Evolutionary conservation across 176 grass and related monocot species (phyloP), one percentile per base, ranked within the genome.

Genomic region (Elymus sibiricus): DNA sequence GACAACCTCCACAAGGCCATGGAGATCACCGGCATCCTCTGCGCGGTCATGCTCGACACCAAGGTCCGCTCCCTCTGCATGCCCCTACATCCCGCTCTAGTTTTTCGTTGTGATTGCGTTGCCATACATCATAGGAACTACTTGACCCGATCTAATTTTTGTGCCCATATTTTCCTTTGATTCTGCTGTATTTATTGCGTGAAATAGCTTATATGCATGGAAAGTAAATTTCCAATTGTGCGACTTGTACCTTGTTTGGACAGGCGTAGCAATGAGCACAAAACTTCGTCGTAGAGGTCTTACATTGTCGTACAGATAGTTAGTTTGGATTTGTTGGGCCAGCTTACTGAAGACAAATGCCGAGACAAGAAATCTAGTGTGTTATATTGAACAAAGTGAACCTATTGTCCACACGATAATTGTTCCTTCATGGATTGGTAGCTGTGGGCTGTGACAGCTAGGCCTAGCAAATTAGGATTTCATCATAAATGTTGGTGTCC

Each of bases 21-120:
- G 91, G 95, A 92, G 0, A 42, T 85, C 73, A 98, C 93, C 34
- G 89, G 93, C 43, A 80, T 97, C 44, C 87, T 94, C 62, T 97
- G 95, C 90, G 95, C 95, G 86, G 92, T 93, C 73, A 93, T 97
- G 95, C 90, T 97, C 58, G 92, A 97, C 87, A 97, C 95, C 6
- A 97, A 97, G 95, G 95, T 93, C 37, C 24, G 11, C 22, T 5
- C 17, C 39, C 11, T 35, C 68, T 13, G 26, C 16, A 24, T 43
- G 56, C 25, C 2, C 38, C 22, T 53, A 16, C 39, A 5, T 49
- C 53, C 4, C 10, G 17, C 32, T 38, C 26, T 46, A 28, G 7
- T 16, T 51, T 73, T n/a, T 5, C 44, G 13, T 70, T 17, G 3
- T 47, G n/a, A 77, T 79, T 80, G 35, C 64, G 3, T 56, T 81